Percentiles rank a stretch among this genome's conserved stretches.
Conservation (phyloP, 2,329 filamentous ascomycete species). For the Didymella pinodella region DNA sequence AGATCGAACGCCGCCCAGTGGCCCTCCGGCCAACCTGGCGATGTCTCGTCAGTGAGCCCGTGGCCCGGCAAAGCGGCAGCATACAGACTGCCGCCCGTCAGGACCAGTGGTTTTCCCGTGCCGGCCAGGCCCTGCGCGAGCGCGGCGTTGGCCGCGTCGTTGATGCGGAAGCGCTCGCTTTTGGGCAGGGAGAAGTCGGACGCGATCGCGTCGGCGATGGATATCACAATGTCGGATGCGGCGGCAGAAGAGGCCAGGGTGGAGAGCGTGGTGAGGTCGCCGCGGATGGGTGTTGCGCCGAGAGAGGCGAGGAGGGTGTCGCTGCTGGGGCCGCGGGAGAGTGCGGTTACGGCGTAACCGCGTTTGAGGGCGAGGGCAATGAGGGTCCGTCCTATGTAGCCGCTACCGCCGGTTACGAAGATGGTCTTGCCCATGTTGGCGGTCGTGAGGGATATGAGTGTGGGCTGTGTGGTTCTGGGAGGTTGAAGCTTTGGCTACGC, state of each 20-base stretch:
- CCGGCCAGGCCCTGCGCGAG: conserved; percentile 48
- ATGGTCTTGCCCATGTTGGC: conserved; percentile 24
- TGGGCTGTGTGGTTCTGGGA: too few relatives aligned
- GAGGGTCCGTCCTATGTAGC: conserved; percentile 38
- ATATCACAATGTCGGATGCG: conserved; percentile 55
- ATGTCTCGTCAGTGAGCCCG: conserved; percentile 41
- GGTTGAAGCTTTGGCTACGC: background rate
- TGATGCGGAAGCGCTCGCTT: conserved; percentile 37
- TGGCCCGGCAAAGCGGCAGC: conserved; percentile 36
- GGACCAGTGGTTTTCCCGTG: conserved; percentile 37
- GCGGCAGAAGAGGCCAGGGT: conserved; percentile 47
- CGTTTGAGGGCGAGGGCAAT: conserved; percentile 48
- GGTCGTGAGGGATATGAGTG: background rate
- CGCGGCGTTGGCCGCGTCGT: conserved; percentile 51
- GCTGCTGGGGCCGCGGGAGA: conserved; percentile 51
- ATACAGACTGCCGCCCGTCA: conserved; percentile 46
- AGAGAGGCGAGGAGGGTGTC: conserved; percentile 50
- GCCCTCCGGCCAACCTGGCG: conserved; percentile 35
- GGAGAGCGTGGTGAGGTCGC: conserved; percentile 49
- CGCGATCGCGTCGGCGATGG: conserved; percentile 45
- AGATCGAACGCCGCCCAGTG: conserved; percentile 37
- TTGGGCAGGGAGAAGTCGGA: conserved; percentile 16
- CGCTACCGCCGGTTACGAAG: conserved; percentile 37
- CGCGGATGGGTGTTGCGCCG: conserved; percentile 53
- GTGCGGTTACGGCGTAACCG: conserved; percentile 53